phyloP scores from a whole-genome alignment of 2,329 filamentous ascomycete species.

The Cladosporium sp. region DNA sequence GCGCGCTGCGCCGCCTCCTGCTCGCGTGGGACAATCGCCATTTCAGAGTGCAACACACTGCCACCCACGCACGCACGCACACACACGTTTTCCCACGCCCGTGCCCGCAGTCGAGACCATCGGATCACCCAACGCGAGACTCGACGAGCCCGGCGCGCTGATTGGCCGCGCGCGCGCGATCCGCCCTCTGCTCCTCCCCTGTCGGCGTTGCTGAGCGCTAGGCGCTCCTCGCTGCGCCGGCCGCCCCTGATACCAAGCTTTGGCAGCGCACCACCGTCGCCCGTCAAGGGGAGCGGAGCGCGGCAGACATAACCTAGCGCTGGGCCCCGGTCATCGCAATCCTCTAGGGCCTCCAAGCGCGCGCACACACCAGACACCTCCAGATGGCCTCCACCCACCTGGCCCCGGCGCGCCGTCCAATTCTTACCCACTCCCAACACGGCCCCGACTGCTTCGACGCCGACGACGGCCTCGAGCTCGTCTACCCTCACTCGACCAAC shows the following conservation, averaged over 20 bases:
- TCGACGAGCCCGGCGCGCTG: background rate
- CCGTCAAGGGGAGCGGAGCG: background rate
- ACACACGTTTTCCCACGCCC: background rate
- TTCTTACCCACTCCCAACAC: slow-evolving; percentile 5
- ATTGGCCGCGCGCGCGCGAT: background rate
- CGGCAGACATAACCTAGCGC: slow-evolving; percentile 11
- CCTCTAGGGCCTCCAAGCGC: background rate
- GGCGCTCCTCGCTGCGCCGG: background rate
- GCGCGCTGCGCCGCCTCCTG: background rate
- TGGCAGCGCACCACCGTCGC: background rate
- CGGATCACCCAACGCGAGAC: background rate
- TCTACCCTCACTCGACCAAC: background rate
- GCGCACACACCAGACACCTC: background rate
- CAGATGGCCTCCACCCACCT: background rate
- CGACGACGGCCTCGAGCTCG: background rate
- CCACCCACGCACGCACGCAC: too few species aligned
- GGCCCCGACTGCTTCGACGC: background rate
- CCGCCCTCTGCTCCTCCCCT: background rate
- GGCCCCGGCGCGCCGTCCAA: slow-evolving; percentile 11
- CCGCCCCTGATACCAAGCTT: background rate
- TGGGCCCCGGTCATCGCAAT: slow-evolving; percentile 2
- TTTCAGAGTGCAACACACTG: background rate
- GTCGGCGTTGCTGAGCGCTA: background rate
- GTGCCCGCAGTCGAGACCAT: slow-evolving; percentile 4
- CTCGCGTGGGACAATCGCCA: background rate